Conservation (phyloP, 108 stramenopile species). For the Fragilariopsis cylindrus region DNA sequence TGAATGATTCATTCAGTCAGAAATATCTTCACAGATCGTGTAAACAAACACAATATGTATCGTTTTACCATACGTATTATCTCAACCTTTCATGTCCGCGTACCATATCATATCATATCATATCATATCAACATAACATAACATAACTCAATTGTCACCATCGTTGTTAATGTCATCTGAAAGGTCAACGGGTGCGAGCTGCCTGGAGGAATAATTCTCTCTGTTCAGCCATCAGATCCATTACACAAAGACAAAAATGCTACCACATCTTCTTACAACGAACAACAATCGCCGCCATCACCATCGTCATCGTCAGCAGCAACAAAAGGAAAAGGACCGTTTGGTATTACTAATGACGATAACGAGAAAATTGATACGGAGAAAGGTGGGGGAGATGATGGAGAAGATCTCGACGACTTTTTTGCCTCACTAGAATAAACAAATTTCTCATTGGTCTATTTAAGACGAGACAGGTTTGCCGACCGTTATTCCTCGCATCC, state of each 20-base stretch:
- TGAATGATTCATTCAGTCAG: no score
- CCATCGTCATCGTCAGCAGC: not conserved
- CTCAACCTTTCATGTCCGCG: constrained; percentile 2
- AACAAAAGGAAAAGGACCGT: no score
- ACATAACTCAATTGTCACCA: not conserved
- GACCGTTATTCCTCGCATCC: not conserved
- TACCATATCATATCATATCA: not conserved
- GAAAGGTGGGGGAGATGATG: constrained; percentile 18
- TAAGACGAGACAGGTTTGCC: not conserved
- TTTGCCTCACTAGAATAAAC: constrained; percentile 59
- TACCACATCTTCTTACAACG: not conserved
- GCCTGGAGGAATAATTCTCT: constrained; percentile 46
- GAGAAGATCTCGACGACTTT: constrained; percentile 68
- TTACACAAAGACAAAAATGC: constrained; percentile 38
- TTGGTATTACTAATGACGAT: no score
- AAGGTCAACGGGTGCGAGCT: constrained; percentile 75
- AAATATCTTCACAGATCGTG: not conserved
- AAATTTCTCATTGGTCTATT: not conserved
- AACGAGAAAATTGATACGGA: not conserved
- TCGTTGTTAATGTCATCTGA: not conserved
- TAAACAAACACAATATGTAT: not conserved
- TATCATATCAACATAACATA: not conserved
- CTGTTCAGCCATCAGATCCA: constrained; percentile 60
- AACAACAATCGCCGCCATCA: not conserved
- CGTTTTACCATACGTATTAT: constrained; percentile 1